Percentiles rank a stretch among this genome's conserved stretches.
phyloP scores from a whole-genome alignment of 2,329 filamentous ascomycete species.

The Ceratocystis albifundus region DNA sequence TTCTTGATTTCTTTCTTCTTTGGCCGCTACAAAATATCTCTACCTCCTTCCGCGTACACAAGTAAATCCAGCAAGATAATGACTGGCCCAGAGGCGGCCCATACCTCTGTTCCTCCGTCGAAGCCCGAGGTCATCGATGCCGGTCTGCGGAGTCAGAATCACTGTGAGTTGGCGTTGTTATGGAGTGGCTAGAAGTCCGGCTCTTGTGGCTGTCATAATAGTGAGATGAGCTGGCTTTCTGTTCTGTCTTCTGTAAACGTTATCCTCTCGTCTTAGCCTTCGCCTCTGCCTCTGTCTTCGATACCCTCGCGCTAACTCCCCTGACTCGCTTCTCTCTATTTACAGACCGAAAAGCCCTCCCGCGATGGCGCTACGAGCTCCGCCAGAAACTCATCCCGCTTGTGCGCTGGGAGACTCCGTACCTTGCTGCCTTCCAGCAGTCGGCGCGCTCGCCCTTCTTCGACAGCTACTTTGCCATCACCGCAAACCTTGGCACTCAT shows the following conservation, averaged over 20 bases:
- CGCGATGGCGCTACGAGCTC: slow-evolving; percentile 75
- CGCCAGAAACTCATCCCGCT: slow-evolving; percentile 75
- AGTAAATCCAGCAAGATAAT: not conserved
- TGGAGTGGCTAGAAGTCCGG: not conserved
- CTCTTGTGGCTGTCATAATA: no score
- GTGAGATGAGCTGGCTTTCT: no score
- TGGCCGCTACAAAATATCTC: slow-evolving; percentile 2
- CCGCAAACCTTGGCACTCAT: slow-evolving; percentile 91
- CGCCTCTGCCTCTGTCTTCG: slow-evolving; percentile 10
- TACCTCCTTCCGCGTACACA: not conserved
- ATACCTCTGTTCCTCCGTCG: slow-evolving; percentile 20
- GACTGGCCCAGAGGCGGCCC: slow-evolving; percentile 18
- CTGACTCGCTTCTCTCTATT: not conserved
- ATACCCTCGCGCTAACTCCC: not conserved
- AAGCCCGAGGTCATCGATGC: slow-evolving; percentile 45
- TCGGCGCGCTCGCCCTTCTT: slow-evolving; percentile 68
- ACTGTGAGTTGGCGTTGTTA: slow-evolving; percentile 45
- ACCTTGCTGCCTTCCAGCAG: slow-evolving; percentile 77
- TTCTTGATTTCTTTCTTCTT: not conserved
- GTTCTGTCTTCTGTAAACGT: not conserved
- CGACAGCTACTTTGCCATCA: slow-evolving; percentile 94
- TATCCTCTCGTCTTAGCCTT: slow-evolving; percentile 9
- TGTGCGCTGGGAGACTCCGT: slow-evolving; percentile 88
- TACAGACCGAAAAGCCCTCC: slow-evolving; percentile 69
- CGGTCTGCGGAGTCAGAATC: slow-evolving; percentile 67